These are phyloP conservation scores for Auricularia heimuer DNA, from an alignment of 768 basidiomycete genomes.

Conservation along the genomic window DNA sequence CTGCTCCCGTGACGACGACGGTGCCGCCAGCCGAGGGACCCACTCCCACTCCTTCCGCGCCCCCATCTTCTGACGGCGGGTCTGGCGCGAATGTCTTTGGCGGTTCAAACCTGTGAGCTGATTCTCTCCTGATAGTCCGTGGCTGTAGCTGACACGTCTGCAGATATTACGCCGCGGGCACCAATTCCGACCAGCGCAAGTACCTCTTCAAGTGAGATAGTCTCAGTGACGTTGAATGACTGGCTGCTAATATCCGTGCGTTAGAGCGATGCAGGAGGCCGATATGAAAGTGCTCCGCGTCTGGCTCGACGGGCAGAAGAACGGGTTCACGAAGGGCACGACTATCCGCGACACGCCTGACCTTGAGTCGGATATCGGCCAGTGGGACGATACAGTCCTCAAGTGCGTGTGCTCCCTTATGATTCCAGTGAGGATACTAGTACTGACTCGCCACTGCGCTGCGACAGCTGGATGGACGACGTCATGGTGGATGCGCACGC, in stretches of 20 bases:
- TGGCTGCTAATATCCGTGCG: not conserved
- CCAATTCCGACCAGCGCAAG: not conserved
- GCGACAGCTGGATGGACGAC: conserved; percentile 19
- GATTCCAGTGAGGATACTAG: too few species aligned
- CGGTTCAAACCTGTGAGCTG: not conserved
- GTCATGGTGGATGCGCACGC: conserved; percentile 29
- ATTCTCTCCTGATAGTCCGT: too few species aligned
- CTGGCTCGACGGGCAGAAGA: conserved; percentile 21
- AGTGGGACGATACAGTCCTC: conserved; percentile 29
- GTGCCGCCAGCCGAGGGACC: not conserved
- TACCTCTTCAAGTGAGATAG: not conserved
- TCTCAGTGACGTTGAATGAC: not conserved
- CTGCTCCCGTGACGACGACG: too few species aligned
- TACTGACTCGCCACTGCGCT: too few species aligned
- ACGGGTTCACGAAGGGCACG: conserved; percentile 9
- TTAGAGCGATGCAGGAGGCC: not conserved
- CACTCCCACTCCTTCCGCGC: not conserved
- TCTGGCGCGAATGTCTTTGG: not conserved
- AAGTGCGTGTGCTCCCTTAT: conserved; percentile 9
- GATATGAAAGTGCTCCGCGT: conserved; percentile 18
- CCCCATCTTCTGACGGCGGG: not conserved
- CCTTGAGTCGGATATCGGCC: conserved; percentile 26
- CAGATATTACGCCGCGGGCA: not conserved
- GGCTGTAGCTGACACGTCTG: too few species aligned
- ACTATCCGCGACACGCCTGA: conserved; percentile 21